These are phyloP conservation scores for slime mould (Dictyostelium discoideum) DNA, from an alignment of 78 protist genomes.

Conservation along the genomic window DNA sequence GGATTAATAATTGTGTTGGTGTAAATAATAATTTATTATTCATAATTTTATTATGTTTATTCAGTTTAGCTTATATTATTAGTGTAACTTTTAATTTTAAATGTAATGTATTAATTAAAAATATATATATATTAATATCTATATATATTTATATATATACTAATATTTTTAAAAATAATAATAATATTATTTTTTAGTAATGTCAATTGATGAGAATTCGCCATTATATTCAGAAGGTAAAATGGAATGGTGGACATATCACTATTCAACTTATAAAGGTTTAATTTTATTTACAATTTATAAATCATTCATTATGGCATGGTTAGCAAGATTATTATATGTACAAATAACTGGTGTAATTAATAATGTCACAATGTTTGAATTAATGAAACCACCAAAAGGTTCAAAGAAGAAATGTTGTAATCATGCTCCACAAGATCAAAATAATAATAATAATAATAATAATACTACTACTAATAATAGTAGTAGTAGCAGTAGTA, in stretches of 20 bases:
- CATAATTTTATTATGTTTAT: constrained; percentile 15
- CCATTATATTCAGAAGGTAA: constrained; percentile 13
- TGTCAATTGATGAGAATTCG: background rate
- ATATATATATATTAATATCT: no score
- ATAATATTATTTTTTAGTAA: background rate
- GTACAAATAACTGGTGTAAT: constrained; percentile 51
- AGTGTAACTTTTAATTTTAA: constrained; percentile 37
- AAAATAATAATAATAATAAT: background rate
- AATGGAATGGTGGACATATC: constrained; percentile 2
- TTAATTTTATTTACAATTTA: constrained; percentile 5
- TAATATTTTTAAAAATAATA: background rate
- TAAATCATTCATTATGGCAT: constrained; percentile 23
- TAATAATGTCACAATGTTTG: constrained; percentile 59
- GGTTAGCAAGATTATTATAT: constrained; percentile 46
- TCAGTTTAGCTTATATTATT: background rate
- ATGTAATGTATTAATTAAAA: constrained; percentile 2
- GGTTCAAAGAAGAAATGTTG: background rate
- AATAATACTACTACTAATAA: background rate
- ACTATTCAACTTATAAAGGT: constrained; percentile 16
- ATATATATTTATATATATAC: no score
- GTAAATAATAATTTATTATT: constrained; percentile 74
- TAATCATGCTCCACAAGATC: background rate
- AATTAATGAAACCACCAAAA: constrained; percentile 42
- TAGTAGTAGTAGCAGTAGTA: background rate
- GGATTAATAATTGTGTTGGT: constrained; percentile 90